Percentiles rank a stretch among this genome's conserved stretches.
Conservation (phyloP, 352 stramenopile genomes). For the Lagenidium giganteum region DNA sequence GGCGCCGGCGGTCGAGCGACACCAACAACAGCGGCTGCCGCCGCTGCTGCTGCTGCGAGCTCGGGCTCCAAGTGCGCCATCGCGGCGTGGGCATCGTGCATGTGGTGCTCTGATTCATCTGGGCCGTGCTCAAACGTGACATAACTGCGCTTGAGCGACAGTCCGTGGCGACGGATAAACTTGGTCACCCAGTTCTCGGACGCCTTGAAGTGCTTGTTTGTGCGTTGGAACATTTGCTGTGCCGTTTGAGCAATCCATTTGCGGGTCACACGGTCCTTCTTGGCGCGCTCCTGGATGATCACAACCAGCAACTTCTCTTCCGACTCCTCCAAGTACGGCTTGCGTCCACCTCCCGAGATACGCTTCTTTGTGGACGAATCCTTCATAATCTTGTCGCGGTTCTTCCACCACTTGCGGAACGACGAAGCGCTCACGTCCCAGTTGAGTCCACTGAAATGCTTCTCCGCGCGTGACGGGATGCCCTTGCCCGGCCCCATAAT, state of each 20-base stretch:
- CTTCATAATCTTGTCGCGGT: constrained; percentile 75
- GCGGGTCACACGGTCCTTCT: constrained; percentile 73
- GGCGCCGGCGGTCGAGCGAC: too few species aligned
- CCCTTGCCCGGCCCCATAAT: constrained; percentile 69
- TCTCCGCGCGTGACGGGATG: constrained; percentile 61
- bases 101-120: too few species aligned
- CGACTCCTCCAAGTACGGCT: constrained; percentile 59
- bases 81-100: too few species aligned
- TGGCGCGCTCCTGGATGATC: constrained; percentile 68
- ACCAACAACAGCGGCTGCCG: too few species aligned
- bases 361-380: constrained; percentile 69
- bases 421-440: constrained; percentile 75
- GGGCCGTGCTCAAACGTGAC: constrained; percentile 67
- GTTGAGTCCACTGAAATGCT: constrained; percentile 64
- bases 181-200: constrained; percentile 83
- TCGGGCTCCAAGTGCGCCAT: too few species aligned
- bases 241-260: constrained; percentile 84
- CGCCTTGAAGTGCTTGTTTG: constrained; percentile 63
- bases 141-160: constrained; percentile 75
- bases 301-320: constrained; percentile 73
- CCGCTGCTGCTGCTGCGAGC: too few species aligned
- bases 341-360: constrained; percentile 60
- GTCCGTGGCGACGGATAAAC: constrained; percentile 74
- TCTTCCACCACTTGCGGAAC: constrained; percentile 85
- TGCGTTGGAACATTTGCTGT: constrained; percentile 82